Conservation (phyloP, 441 rosid genomes). For the Erodium texanum region DNA sequence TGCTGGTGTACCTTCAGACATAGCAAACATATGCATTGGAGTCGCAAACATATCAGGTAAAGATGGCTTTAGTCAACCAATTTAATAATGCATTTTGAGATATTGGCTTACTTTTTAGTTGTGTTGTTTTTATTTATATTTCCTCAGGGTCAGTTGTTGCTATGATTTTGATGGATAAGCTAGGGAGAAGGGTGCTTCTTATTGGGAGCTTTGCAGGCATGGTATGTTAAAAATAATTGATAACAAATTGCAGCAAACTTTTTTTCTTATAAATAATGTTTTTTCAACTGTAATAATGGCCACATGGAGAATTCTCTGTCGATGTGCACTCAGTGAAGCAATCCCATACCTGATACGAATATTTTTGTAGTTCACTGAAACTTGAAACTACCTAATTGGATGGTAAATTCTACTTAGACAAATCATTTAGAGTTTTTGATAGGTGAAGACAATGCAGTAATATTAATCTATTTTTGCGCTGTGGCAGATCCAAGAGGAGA, state of each 20-base stretch:
- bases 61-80: slow-evolving; percentile 13
- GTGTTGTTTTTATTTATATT: slow-evolving; percentile 9
- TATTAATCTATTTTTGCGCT: background rate
- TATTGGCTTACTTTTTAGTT: slow-evolving; percentile 7
- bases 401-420: background rate
- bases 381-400: background rate
- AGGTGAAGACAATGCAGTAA: background rate
- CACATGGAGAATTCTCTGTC: background rate
- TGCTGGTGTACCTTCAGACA: slow-evolving; percentile 63
- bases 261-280: background rate
- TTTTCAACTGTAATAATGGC: background rate
- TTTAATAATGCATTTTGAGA: background rate
- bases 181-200: slow-evolving; percentile 60
- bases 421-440: background rate
- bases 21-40: slow-evolving; percentile 56
- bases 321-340: background rate
- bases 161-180: slow-evolving; percentile 59
- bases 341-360: background rate
- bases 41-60: slow-evolving; percentile 57
- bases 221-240: slow-evolving; percentile 29
- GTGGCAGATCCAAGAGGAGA: background rate
- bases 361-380: background rate
- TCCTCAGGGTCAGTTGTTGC: slow-evolving; percentile 50
- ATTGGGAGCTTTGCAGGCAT: slow-evolving; percentile 62
- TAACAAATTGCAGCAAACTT: background rate